Percentiles rank a stretch among this genome's conserved stretches.
phyloP scores from a whole-genome alignment of 257 asterid species.

The Solanum bulbocastanum region DNA sequence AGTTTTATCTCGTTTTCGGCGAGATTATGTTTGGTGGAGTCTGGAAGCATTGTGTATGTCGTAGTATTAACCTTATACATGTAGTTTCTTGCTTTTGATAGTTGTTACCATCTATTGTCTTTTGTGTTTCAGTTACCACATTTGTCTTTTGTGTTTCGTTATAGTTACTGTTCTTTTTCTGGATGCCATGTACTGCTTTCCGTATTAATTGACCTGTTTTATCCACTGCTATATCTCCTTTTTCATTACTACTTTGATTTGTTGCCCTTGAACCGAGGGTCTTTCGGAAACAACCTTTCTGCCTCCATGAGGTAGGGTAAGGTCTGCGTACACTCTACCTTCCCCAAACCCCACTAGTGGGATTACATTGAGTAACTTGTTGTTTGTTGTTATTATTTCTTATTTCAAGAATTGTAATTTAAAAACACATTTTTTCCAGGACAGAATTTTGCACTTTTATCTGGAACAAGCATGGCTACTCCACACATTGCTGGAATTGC shows the following conservation, averaged over 20 bases:
- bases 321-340: not conserved
- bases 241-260: not conserved
- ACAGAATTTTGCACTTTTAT: constrained; percentile 41
- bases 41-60: not conserved
- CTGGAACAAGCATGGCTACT: constrained; percentile 74
- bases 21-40: not conserved
- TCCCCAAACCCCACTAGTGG: not conserved
- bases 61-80: not conserved
- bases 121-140: not conserved
- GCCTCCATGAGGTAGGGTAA: not conserved
- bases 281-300: not conserved
- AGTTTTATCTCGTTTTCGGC: not conserved
- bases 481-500: constrained; percentile 62
- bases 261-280: not conserved
- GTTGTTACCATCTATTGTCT: not conserved
- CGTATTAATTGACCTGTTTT: not conserved
- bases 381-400: not conserved
- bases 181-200: not conserved
- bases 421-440: constrained; percentile 17
- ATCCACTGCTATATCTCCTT: not conserved
- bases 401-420: not conserved
- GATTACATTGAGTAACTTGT: not conserved
- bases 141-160: too few species aligned
- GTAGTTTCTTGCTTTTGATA: not conserved
- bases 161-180: not conserved